Evolutionary conservation across 192 early-diverging fungal species (phyloP).

Genomic region (Globomyces pollinis-pini): DNA sequence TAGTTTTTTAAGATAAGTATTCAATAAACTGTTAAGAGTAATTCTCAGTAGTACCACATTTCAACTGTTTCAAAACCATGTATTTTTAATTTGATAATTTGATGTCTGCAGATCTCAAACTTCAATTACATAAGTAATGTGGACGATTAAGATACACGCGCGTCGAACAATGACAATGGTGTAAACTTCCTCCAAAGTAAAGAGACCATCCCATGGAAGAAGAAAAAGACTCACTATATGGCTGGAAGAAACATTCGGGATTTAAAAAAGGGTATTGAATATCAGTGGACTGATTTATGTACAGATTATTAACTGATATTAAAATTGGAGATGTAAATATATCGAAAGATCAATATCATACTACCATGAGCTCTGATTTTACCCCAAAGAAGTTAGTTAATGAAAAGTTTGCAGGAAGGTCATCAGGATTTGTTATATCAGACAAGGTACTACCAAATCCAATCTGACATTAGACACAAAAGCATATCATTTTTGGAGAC

Average conservation of each 20-base stretch:
- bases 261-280: conserved; percentile 27
- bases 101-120: no score
- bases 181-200: no score
- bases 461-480: conserved; percentile 9
- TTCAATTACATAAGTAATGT: no score
- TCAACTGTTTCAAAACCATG: no score
- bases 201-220: neutral
- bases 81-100: no score
- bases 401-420: neutral
- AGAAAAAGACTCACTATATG: conserved; percentile 5
- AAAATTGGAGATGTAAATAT: conserved; percentile 25
- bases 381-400: neutral
- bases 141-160: no score
- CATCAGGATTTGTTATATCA: neutral
- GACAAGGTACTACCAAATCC: no score
- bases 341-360: conserved; percentile 14
- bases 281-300: no score
- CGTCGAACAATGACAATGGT: no score
- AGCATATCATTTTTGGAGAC: conserved; percentile 31
- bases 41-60: no score
- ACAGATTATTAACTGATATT: conserved; percentile 39
- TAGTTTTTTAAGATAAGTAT: no score
- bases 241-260: conserved; percentile 4
- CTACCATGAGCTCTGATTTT: conserved; percentile 30
- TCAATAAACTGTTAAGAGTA: no score